A percentile compares a stretch with the other conserved stretches of the same genome.
phyloP scores from a whole-genome alignment of 2,329 filamentous ascomycete genomes.

The Beauveria bassiana region DNA sequence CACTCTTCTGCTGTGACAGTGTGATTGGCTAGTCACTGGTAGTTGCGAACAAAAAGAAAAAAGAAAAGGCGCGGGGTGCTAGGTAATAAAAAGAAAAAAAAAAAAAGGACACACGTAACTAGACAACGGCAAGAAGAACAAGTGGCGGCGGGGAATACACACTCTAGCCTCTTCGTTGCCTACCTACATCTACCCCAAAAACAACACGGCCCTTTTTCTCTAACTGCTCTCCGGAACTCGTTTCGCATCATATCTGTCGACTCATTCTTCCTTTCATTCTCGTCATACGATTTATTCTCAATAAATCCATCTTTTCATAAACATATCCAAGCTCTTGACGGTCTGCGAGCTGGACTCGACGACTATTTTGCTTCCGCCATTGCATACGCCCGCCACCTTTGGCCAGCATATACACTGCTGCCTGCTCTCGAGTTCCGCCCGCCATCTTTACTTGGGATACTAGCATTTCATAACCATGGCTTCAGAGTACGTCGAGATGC shows the following conservation, averaged over 20 bases:
- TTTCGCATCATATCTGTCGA: no score
- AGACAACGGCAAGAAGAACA: neutral
- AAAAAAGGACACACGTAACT: neutral
- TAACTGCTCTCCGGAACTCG: neutral
- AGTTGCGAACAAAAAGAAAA: neutral
- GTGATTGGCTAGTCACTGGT: no score
- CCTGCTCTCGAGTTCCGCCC: neutral
- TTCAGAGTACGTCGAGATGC: slow-evolving; percentile 1
- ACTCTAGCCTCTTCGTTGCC: neutral
- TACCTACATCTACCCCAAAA: neutral
- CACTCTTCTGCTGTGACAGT: no score
- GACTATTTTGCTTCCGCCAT: neutral
- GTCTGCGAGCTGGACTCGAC: neutral
- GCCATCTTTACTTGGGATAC: neutral
- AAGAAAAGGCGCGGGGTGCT: no score
- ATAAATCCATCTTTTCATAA: neutral
- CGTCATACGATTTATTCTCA: neutral
- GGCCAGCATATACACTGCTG: no score
- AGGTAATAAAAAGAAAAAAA: no score
- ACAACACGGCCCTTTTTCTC: neutral
- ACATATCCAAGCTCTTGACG: neutral
- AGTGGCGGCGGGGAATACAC: slow-evolving; percentile 1
- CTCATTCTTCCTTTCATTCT: neutral
- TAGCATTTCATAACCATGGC: slow-evolving; percentile 2
- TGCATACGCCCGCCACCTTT: no score